Conservation (phyloP, 768 basidiomycete species). For the Mycena floridula region DNA sequence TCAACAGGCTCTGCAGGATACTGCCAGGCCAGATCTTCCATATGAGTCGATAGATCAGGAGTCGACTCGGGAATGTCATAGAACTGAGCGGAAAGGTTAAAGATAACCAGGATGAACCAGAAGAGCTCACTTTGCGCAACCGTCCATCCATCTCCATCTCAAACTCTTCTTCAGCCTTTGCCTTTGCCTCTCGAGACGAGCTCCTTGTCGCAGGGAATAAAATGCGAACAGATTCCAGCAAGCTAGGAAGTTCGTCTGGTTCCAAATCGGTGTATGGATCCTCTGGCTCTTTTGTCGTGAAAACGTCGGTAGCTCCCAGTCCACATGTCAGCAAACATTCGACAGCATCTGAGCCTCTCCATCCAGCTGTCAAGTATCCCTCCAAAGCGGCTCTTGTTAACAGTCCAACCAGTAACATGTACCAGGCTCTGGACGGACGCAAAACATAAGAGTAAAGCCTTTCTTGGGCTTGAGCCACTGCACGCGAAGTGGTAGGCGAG, state of each 20-base stretch:
- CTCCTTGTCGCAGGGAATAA: conserved; percentile 55
- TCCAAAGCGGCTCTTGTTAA: conserved; percentile 81
- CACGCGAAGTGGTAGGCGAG: conserved; percentile 4
- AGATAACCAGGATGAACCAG: conserved; percentile 2
- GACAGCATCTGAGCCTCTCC: conserved; percentile 66
- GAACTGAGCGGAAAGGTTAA: conserved; percentile 48
- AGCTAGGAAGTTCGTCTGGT: conserved; percentile 69
- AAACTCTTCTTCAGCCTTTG: conserved; percentile 59
- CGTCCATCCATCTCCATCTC: conserved; percentile 71
- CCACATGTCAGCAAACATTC: conserved; percentile 74
- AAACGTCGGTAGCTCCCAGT: conserved; percentile 32
- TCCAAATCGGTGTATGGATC: conserved; percentile 49
- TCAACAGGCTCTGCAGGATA: conserved; percentile 82
- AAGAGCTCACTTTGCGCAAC: conserved; percentile 52
- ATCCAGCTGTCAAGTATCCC: conserved; percentile 77
- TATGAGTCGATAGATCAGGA: conserved; percentile 71
- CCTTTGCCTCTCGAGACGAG: neutral
- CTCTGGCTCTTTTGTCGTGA: conserved; percentile 5
- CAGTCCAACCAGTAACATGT: conserved; percentile 68
- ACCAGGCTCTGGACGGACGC: conserved; percentile 74
- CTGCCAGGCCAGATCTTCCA: conserved; percentile 74
- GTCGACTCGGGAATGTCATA: conserved; percentile 67
- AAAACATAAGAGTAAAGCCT: conserved; percentile 44
- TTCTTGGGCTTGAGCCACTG: conserved; percentile 2
- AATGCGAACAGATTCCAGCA: conserved; percentile 59